These are phyloP conservation scores for Rhododendron kiyosumense DNA, from an alignment of 148 eudicot genomes.

Conservation along the genomic window DNA sequence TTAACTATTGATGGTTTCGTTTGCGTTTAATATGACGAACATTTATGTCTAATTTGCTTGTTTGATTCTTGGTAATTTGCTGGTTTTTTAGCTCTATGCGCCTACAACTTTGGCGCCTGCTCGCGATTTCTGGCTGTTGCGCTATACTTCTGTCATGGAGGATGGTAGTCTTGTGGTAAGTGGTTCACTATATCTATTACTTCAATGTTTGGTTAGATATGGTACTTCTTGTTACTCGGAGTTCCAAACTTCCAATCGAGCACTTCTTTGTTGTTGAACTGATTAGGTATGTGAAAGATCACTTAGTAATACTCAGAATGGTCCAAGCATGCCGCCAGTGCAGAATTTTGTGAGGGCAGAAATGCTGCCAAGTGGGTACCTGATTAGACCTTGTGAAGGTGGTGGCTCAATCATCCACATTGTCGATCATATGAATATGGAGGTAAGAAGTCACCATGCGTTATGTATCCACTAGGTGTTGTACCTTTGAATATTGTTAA, in stretches of 20 bases:
- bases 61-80: neutral
- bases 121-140: constrained; percentile 94
- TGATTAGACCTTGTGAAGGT: constrained; percentile 83
- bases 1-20: neutral
- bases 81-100: constrained; percentile 71
- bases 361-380: constrained; percentile 74
- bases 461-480: neutral
- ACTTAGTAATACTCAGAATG: constrained; percentile 78
- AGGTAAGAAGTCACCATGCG: constrained; percentile 27
- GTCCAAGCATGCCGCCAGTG: constrained; percentile 80
- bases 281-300: constrained; percentile 90
- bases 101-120: constrained; percentile 96
- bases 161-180: constrained; percentile 96
- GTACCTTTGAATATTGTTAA: neutral
- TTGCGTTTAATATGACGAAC: neutral
- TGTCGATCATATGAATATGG: constrained; percentile 79
- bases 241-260: neutral
- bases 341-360: constrained; percentile 76
- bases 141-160: constrained; percentile 91
- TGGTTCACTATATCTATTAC: neutral
- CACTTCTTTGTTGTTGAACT: neutral
- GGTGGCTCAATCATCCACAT: constrained; percentile 80
- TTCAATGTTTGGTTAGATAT: neutral
- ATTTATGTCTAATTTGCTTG: neutral
- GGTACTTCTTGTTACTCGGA: neutral